Percentiles rank a stretch among this genome's conserved stretches.
These are phyloP conservation scores for Naganishia vaughanmartiniae DNA, from an alignment of 768 basidiomycete genomes.

Conservation along the genomic window DNA sequence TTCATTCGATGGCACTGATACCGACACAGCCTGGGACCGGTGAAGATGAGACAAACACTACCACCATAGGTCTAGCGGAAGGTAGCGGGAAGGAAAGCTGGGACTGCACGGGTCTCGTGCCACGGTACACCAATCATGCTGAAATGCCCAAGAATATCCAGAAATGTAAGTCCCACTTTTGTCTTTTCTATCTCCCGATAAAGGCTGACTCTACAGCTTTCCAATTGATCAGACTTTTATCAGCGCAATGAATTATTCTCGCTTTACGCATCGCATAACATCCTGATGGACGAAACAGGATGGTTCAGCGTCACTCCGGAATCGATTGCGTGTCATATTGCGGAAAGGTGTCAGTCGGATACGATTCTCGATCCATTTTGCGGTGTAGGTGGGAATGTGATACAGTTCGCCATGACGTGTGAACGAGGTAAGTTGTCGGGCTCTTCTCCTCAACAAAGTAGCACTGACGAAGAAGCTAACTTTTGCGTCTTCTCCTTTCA, in stretches of 20 bases:
- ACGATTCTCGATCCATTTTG: slow-evolving; percentile 75
- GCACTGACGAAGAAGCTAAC: not conserved
- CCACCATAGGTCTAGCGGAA: not conserved
- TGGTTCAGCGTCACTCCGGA: slow-evolving; percentile 98
- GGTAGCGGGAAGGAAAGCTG: slow-evolving; percentile 32
- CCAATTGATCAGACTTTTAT: slow-evolving; percentile 34
- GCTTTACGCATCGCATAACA: slow-evolving; percentile 69
- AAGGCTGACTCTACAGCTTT: not conserved
- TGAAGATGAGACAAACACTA: not conserved
- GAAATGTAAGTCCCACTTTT: slow-evolving; percentile 65
- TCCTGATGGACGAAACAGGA: slow-evolving; percentile 83
- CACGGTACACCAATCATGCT: slow-evolving; percentile 59
- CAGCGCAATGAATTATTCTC: slow-evolving; percentile 82
- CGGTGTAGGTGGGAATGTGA: slow-evolving; percentile 95
- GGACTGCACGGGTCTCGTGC: slow-evolving; percentile 72
- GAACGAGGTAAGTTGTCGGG: slow-evolving; percentile 68
- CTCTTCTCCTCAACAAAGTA: not conserved
- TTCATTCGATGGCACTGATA: not conserved
- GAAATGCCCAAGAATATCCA: slow-evolving; percentile 74
- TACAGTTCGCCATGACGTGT: slow-evolving; percentile 94
- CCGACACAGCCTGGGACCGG: not conserved
- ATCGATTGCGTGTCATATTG: slow-evolving; percentile 84
- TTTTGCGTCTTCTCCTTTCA: not conserved
- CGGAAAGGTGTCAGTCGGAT: slow-evolving; percentile 68
- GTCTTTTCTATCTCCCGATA: not conserved